These are phyloP conservation scores for Lupinus albus DNA, from an alignment of 306 rosid species.

Conservation along the genomic window DNA sequence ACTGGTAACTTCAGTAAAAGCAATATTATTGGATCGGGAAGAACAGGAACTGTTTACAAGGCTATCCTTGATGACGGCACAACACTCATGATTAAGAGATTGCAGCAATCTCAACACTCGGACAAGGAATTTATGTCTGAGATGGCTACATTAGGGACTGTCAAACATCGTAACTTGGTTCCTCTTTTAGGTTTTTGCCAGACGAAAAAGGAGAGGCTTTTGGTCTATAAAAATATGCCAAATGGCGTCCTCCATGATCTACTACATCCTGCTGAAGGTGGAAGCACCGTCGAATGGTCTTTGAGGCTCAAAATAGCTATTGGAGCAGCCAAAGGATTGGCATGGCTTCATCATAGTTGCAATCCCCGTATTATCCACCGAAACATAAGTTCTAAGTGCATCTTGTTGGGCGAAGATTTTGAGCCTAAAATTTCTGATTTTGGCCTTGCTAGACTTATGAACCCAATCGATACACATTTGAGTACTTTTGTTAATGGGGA, in stretches of 20 bases:
- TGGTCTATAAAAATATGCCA: conserved; percentile 74
- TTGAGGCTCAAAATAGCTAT: conserved; percentile 78
- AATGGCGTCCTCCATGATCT: conserved; percentile 79
- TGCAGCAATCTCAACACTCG: conserved; percentile 83
- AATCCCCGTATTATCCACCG: conserved; percentile 91
- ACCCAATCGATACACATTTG: conserved; percentile 88
- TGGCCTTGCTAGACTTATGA: conserved; percentile 96
- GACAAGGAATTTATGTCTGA: conserved; percentile 83
- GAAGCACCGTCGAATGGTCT: conserved; percentile 70
- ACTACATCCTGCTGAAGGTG: conserved; percentile 57
- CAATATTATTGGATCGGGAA: conserved; percentile 73
- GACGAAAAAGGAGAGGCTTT: conserved; percentile 80
- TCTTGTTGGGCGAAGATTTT: conserved; percentile 67
- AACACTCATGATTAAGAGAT: conserved; percentile 81
- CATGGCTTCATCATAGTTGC: conserved; percentile 95
- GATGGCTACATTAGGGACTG: conserved; percentile 78
- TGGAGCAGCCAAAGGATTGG: conserved; percentile 91
- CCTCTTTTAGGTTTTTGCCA: conserved; percentile 83
- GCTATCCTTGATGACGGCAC: conserved; percentile 77
- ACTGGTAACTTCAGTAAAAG: conserved; percentile 71
- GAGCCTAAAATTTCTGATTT: conserved; percentile 93
- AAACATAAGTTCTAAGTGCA: conserved; percentile 92
- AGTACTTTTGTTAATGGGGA: conserved; percentile 98
- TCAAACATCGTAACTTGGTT: conserved; percentile 74
- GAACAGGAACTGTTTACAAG: conserved; percentile 83